These are phyloP conservation scores for Pseudogymnoascus sp. DNA, from an alignment of 2,329 filamentous ascomycete genomes.

Conservation along the genomic window DNA sequence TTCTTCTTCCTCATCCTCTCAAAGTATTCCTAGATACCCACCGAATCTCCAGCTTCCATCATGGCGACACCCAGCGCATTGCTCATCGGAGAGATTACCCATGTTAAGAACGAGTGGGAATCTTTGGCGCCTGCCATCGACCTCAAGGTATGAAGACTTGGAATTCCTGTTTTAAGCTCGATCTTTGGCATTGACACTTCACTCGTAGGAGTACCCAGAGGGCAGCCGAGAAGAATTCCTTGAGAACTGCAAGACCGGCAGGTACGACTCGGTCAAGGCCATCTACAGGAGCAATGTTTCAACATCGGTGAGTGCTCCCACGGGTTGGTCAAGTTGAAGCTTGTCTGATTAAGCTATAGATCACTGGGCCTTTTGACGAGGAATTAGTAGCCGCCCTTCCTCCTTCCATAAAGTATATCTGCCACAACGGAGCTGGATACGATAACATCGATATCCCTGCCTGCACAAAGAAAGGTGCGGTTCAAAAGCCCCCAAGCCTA, in stretches of 20 bases:
- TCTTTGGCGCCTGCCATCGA: slow-evolving; percentile 12
- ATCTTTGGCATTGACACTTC: background rate
- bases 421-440: slow-evolving; percentile 68
- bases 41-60: background rate
- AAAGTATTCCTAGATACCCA: background rate
- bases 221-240: slow-evolving; percentile 61
- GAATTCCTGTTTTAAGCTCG: background rate
- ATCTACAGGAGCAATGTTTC: slow-evolving; percentile 68
- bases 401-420: slow-evolving; percentile 47
- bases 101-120: slow-evolving; percentile 26
- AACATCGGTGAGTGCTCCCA: slow-evolving; percentile 35
- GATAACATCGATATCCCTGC: slow-evolving; percentile 69
- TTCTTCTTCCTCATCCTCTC: background rate
- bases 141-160: slow-evolving; percentile 10
- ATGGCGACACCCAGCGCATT: slow-evolving; percentile 15
- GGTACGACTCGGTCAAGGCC: slow-evolving; percentile 56
- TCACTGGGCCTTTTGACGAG: slow-evolving; percentile 64
- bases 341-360: slow-evolving; percentile 15
- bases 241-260: slow-evolving; percentile 56
- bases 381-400: slow-evolving; percentile 57
- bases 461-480: slow-evolving; percentile 50
- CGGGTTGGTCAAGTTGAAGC: background rate
- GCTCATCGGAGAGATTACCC: slow-evolving; percentile 24
- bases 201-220: slow-evolving; percentile 30
- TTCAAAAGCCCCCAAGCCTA: slow-evolving; percentile 41